Evolutionary conservation across 768 basidiomycete species (phyloP), one percentile per base, ranked within the genome.

Genomic region (Xerocomus brunneocitrinus): DNA sequence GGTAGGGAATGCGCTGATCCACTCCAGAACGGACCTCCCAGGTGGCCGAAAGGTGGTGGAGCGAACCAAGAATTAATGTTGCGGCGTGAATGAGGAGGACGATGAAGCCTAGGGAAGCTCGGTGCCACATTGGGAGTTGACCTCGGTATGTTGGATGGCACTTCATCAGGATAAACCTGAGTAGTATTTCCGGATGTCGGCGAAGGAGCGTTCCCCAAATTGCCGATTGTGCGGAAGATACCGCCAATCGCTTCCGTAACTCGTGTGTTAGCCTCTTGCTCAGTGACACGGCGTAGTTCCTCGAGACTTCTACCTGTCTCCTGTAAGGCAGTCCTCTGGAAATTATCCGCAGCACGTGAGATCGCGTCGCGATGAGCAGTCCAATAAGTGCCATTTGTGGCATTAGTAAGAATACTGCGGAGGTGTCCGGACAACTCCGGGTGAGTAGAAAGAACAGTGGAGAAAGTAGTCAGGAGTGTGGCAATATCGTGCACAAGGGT

Each of bases 401-500:
- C 73, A 58, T 90, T 87, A 47, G 73, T 72, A 42, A 82, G 65
- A 32, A 91, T 79, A 62, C 79, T 83, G 52, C 81, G 83, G 52
- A 91, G 64, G 41, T 78, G 78, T 51, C 87, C 83, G 3, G 84
- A 79, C 10, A 91, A 67, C 57, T 91, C 87, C 4, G 89, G 89
- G 59, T 91, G 86, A 5, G 79, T 67, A 0, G 78, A 71, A 40
- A 90, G 64, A 30, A 83, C 74, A n/a, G 67, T 71, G 39, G 77
- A 78, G 51, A 91, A 66, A 2, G 76, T 76, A 30, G 74, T 75
- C 52, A 91, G 68, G 31, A 91, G 72, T 1, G 76, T 65, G 1
- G 87, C 82, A 38, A 91, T 63, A 57, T 92, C 90, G 50, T 79
- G 72, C 3, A 81, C 75, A 51, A 91, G 72, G 7, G 83, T 82